Evolutionary conservation across 345 rosid genomes (phyloP), one percentile per base, ranked within the genome.

Genomic region (Salix brachista): DNA sequence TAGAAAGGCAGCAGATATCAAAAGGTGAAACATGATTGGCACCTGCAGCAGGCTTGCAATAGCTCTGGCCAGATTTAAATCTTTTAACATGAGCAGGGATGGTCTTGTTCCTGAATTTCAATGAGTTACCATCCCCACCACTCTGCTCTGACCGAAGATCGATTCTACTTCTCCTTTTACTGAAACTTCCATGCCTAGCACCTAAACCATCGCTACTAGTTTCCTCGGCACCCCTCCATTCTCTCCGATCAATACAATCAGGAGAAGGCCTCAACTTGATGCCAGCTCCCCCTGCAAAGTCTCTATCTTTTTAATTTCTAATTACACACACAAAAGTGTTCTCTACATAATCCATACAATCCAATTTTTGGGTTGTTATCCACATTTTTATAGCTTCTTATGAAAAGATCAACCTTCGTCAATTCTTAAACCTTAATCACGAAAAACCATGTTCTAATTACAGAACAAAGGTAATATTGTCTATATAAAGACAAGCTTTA

Each of bases 1-100:
- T 19, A 37, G 76, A 70, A 17, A 74, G 42, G 70, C 86, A 80
- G 70, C 86, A 80, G 26, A 86, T 83, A 39, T 80, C 82, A 73
- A 84, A 83, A n/a, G 86, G 84, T 72, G 62, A 64, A 21, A 34
- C 42, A 65, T 75, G 67, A 42, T 9, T 36, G 26, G 26, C 73
- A 50, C 34, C 66, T 16, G 30, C 28, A 5, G 18, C 44, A 74
- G 25, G 46, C 30, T 52, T 60, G 37, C 6, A 28, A 68, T 39
- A n/a, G 5, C 70, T 75, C 68, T 65, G 69, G 39, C 54, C 13
- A 28, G 66, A 73, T 10, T 39, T 44, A 12, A 75, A 70, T 65
- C 30, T 54, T 64, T 50, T 8, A 5, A 17, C 65, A 14, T 2
- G 16, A 19, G 1, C n/a, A 73, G 13, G 42, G 14, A 6, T 60